Base-by-base conservation (phyloP, 345 rosid genomes). In the Balakata baccata region DNA sequence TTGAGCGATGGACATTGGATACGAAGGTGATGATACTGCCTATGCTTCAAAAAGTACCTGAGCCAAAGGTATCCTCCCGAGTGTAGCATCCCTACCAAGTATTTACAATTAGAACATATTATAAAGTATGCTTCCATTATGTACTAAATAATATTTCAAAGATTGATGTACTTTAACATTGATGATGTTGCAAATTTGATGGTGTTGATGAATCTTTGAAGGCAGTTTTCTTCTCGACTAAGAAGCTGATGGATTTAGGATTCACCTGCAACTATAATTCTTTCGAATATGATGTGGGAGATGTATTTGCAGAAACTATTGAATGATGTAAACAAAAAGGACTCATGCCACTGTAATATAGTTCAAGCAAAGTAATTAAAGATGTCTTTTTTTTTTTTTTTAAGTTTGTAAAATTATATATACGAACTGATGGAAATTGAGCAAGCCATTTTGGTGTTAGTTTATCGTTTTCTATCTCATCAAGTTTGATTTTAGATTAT, bases 61-160 rank as follows among this genome's bases (percentile, higher is more conserved):
- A 13, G 14, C 18, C 29, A 52, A 16, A 73, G 64, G 37, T 73
- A 51, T 46, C 63, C 77, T 0, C 63, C 77, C 0, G 29, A 74
- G 53, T 74, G 43, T 7, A 64, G 54, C 17, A 17, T 64, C 23
- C 64, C 76, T 5, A 53, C 77, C 12, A 22, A 34, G 64, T 64
- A 64, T 22, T 53, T 41, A n/a, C n/a, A n/a, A n/a, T 10, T 8
- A 50, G 4, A 50, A 11, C 17, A 11, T 3, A 50, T 11, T 6
- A 51, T 11, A 51, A 14, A 52, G 7, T 29, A 29, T 29, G 34
- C 34, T 29, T 29, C 34, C 34, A 52, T 5, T 5, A 43, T 43
- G 47, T 1, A 43, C 17, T 52, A n/a, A n/a, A 52, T 17, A 1
- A 14, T 13, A 52, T 52, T 52, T 52, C 20, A 51, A 3, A 0